Evolutionary conservation across 78 protist genomes (phyloP).

Genomic region (Dictyostelium intermedium): DNA sequence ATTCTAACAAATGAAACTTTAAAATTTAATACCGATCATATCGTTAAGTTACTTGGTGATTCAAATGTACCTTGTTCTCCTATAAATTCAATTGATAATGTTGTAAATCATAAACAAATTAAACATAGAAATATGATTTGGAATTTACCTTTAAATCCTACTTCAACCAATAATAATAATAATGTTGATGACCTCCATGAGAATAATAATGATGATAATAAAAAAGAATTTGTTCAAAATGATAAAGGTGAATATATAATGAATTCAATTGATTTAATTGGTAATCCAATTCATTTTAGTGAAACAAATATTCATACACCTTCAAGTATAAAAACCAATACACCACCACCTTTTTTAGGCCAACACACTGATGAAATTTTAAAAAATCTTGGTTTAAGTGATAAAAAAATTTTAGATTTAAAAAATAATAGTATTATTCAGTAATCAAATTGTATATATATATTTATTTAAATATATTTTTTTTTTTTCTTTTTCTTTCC

Average conservation of each 20-base stretch:
- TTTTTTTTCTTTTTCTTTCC: background rate
- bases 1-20: background rate
- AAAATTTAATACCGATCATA: background rate
- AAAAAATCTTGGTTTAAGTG: background rate
- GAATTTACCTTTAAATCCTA: background rate
- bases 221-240: background rate
- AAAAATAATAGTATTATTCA: conserved; percentile 18
- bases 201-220: background rate
- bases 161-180: background rate
- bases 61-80: conserved; percentile 75
- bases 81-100: conserved; percentile 49
- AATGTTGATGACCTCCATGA: background rate
- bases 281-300: conserved; percentile 77
- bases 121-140: conserved; percentile 53
- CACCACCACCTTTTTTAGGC: conserved; percentile 68
- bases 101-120: conserved; percentile 45
- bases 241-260: conserved; percentile 1
- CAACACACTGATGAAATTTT: conserved; percentile 51
- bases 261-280: conserved; percentile 36
- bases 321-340: background rate
- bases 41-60: background rate
- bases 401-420: background rate
- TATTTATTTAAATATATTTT: no score
- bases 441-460: background rate
- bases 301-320: conserved; percentile 33